Conservation (phyloP, 495 filamentous ascomycete species). For the Collariella sp. region DNA sequence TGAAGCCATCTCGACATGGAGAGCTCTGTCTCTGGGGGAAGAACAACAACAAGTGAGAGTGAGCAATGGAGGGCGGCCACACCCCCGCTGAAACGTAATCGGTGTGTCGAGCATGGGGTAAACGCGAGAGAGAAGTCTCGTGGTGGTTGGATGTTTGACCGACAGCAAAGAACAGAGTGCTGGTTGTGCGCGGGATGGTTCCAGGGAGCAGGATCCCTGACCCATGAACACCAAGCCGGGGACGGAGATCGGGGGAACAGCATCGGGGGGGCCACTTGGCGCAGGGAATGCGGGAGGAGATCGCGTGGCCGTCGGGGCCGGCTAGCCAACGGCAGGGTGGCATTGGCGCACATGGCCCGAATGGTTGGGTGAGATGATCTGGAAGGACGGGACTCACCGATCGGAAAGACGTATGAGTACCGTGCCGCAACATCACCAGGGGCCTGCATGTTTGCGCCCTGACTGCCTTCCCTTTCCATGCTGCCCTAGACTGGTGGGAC, state of each 20-base stretch:
- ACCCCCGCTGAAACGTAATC: slow-evolving; percentile 6
- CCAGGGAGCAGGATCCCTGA: not conserved
- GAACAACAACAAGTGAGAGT: not conserved
- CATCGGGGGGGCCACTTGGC: slow-evolving; percentile 15
- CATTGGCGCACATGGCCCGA: slow-evolving; percentile 36
- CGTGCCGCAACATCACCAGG: slow-evolving; percentile 33
- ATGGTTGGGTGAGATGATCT: slow-evolving; percentile 37
- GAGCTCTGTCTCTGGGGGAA: not conserved
- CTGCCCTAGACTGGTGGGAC: slow-evolving; percentile 10
- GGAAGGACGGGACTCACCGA: slow-evolving; percentile 37
- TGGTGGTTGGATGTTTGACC: slow-evolving; percentile 12
- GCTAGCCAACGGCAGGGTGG: slow-evolving; percentile 32
- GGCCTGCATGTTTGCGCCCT: slow-evolving; percentile 39
- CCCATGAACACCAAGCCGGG: not conserved
- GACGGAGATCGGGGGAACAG: not conserved
- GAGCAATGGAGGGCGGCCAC: not conserved
- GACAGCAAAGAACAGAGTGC: slow-evolving; percentile 9
- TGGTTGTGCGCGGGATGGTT: slow-evolving; percentile 12
- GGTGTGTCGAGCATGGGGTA: not conserved
- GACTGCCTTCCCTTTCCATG: slow-evolving; percentile 21
- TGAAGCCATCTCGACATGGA: not conserved
- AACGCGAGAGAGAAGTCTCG: not conserved
- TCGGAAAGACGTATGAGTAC: slow-evolving; percentile 41
- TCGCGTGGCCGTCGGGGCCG: slow-evolving; percentile 14
- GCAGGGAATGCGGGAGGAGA: slow-evolving; percentile 18